Percentiles rank a stretch among this genome's conserved stretches.
Evolutionary conservation across 2,329 filamentous ascomycete species (phyloP).

Genomic region (Thelonectria discophora): DNA sequence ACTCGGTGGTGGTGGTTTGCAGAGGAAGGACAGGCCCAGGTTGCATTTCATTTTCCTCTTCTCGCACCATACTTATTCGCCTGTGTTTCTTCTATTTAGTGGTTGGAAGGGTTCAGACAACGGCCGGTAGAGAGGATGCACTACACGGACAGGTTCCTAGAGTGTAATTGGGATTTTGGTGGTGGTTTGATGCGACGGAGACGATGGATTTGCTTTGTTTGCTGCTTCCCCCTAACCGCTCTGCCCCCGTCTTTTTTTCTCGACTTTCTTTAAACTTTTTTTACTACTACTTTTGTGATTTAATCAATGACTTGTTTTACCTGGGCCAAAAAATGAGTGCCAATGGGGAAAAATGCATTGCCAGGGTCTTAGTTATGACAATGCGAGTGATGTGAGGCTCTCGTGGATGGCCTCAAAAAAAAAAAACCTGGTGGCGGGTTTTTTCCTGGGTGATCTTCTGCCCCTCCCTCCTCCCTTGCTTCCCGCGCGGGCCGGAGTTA

Average conservation of each 20-base stretch:
- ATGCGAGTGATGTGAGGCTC: neutral
- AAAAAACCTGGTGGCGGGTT: too few species aligned
- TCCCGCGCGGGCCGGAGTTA: slow-evolving; percentile 8
- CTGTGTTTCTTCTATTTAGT: neutral
- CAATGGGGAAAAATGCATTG: neutral
- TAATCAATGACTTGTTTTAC: slow-evolving; percentile 16
- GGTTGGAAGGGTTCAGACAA: neutral
- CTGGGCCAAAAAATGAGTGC: slow-evolving; percentile 7
- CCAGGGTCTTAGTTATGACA: neutral
- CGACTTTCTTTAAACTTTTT: slow-evolving; percentile 8
- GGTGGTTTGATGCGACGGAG: slow-evolving; percentile 1
- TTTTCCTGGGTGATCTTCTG: too few species aligned
- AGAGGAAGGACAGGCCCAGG: slow-evolving; percentile 34
- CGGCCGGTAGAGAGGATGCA: neutral
- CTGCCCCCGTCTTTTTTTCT: neutral
- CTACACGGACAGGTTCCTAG: neutral
- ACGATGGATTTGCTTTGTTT: neutral
- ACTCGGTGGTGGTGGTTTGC: neutral
- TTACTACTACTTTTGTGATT: slow-evolving; percentile 8
- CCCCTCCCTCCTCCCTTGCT: too few species aligned
- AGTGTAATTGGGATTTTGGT: neutral
- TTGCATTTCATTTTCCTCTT: slow-evolving; percentile 33
- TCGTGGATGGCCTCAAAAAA: slow-evolving; percentile 16
- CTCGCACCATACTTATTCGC: slow-evolving; percentile 25
- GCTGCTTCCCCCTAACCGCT: too few species aligned